Base-by-base conservation (phyloP, 2,329 filamentous ascomycete genomes). In the Fusarium tricinctum region DNA sequence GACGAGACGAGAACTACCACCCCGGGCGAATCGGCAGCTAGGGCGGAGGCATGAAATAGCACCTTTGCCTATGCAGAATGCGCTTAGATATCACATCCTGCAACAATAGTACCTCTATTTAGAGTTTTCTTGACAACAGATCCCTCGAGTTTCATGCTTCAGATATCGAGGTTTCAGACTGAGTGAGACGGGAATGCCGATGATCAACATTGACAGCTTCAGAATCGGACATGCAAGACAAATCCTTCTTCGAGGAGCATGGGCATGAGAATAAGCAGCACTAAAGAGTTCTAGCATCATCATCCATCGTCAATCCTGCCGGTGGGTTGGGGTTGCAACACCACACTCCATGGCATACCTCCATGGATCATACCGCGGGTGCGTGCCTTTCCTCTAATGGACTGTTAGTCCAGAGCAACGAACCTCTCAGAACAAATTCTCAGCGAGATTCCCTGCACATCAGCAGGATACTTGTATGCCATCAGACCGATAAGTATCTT, bases 301-400 rank as follows among this genome's bases (percentile, higher is more conserved):
- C 49, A 40, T 33, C 20, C 49, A 40, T 33, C 20, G 10, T 40
- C 40, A 53, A 45, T 30, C 63, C 23, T 65, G 32, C 51, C 56
- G 57, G 43, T 73, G 70, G 70, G 70, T 73, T 73, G 70, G 68
- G 70, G 70, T 73, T 71, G 46, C 70, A 68, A 58, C 32, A 32
- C 43, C 35, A 45, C 44, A 28, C 15, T n/a, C 17, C 17, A 38
- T 38, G n/a, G 28, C 28, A 30, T 12, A 30, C 35, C 35, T 38
- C 35, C 28, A 33, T 63, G 46, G 39, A 63, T 63, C 38, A 50
- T 32, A 52, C 51, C 30, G 30, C 35, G 30, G 35, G 40, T 53
- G 42, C 40, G 33, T 39, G 39, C 49, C 19, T 45, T 69, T 49
- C 46, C 64, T 6, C 35, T 40, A 32, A 20, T 39, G 52, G 53